These are phyloP conservation scores for Olyra latifolia DNA, from an alignment of 176 grass and related monocot genomes.

Conservation along the genomic window DNA sequence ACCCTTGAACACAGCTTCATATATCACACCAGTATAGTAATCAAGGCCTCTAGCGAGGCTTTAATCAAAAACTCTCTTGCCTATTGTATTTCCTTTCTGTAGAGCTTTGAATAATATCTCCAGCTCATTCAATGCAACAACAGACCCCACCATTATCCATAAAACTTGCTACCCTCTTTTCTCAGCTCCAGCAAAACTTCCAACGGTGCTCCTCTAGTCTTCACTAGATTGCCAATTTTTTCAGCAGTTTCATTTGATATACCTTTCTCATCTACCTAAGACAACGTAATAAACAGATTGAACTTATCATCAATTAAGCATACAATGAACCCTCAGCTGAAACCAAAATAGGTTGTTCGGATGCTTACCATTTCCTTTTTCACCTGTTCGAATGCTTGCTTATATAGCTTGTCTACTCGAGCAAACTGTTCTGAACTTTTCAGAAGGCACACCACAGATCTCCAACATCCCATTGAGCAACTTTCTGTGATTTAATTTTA, in stretches of 20 bases:
- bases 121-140: constrained; percentile 78
- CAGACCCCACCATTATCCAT: constrained; percentile 65
- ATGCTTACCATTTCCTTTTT: constrained; percentile 87
- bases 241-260: constrained; percentile 85
- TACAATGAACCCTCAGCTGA: not conserved
- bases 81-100: constrained; percentile 76
- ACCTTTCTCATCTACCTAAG: constrained; percentile 93
- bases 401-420: constrained; percentile 98
- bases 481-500: constrained; percentile 96
- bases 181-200: constrained; percentile 77
- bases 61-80: constrained; percentile 81
- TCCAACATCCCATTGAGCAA: constrained; percentile 93
- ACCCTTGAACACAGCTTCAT: constrained; percentile 96
- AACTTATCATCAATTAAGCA: not conserved
- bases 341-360: constrained; percentile 13
- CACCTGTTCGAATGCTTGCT: constrained; percentile 86
- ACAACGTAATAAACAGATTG: not conserved
- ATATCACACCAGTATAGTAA: constrained; percentile 99
- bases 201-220: constrained; percentile 69
- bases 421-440: constrained; percentile 99
- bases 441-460: constrained; percentile 90
- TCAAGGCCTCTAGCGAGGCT: constrained; percentile 97
- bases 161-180: constrained; percentile 71
- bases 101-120: constrained; percentile 86
- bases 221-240: constrained; percentile 77